A percentile compares a stretch with the other conserved stretches of the same genome.
phyloP scores from a whole-genome alignment of 805 yeast genomes.

The Priceomyces fermenticarens region DNA sequence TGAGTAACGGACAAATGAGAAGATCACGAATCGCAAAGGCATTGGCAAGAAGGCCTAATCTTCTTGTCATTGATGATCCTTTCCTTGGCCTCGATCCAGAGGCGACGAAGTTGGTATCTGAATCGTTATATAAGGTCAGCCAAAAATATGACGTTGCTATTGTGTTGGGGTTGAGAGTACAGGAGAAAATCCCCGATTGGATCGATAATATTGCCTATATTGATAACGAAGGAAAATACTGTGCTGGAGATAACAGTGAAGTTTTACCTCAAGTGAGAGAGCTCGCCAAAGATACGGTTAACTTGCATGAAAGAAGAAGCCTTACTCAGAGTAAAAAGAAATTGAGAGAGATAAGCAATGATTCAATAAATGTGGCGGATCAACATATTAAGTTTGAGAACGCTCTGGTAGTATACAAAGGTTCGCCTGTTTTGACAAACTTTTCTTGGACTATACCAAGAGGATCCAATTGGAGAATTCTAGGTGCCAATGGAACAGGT shows the following conservation, averaged over 20 bases:
- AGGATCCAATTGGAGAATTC: conserved; percentile 85
- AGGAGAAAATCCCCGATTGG: conserved; percentile 80
- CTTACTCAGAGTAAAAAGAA: background rate
- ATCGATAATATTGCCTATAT: conserved; percentile 67
- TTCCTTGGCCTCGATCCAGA: conserved; percentile 85
- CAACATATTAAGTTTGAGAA: conserved; percentile 47
- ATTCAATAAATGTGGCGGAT: conserved; percentile 1
- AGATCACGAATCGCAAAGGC: conserved; percentile 84
- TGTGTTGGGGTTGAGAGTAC: conserved; percentile 72
- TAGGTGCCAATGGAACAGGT: conserved; percentile 91
- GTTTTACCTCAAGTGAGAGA: conserved; percentile 14
- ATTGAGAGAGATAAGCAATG: conserved; percentile 9
- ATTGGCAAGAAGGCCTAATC: conserved; percentile 58
- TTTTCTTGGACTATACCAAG: conserved; percentile 62
- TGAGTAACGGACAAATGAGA: conserved; percentile 92
- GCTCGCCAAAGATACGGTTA: conserved; percentile 7
- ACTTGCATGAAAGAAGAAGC: conserved; percentile 14
- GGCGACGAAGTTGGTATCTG: conserved; percentile 60
- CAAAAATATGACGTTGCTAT: conserved; percentile 48
- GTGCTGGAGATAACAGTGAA: conserved; percentile 44
- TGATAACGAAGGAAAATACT: conserved; percentile 49
- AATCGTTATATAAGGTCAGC: conserved; percentile 38
- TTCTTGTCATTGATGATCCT: conserved; percentile 84
- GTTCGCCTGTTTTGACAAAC: conserved; percentile 54
- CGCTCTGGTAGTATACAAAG: conserved; percentile 66